Evolutionary conservation across 2,329 filamentous ascomycete genomes (phyloP).

Genomic region (Didymella pinodella): DNA sequence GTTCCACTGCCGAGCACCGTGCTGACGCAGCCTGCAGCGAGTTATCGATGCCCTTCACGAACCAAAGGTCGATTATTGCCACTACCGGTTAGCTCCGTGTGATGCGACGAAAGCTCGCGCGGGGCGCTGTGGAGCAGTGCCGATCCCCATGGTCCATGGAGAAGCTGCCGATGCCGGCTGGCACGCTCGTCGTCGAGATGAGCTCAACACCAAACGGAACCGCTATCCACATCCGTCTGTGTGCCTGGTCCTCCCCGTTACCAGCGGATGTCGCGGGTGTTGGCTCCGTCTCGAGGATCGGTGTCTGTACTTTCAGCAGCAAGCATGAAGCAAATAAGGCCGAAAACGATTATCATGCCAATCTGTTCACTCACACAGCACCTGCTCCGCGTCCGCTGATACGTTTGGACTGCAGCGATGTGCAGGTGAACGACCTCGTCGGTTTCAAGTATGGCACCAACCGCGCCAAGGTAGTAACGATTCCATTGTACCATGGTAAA

Average conservation of each 20-base stretch:
- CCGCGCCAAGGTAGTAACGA: not conserved
- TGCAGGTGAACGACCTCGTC: not conserved
- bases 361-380: not conserved
- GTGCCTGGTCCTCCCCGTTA: not conserved
- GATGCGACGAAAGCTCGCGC: conserved; percentile 2
- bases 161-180: conserved; percentile 3
- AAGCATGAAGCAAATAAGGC: not conserved
- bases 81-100: not conserved
- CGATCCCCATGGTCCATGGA: conserved; percentile 16
- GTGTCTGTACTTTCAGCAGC: not conserved
- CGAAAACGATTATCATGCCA: not conserved
- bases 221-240: not conserved
- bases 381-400: not conserved
- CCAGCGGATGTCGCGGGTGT: not conserved
- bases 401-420: not conserved
- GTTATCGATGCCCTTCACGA: not conserved
- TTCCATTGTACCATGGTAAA: not conserved
- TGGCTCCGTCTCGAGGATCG: not conserved
- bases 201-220: not conserved
- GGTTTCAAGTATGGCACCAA: not conserved
- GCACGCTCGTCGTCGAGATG: not conserved
- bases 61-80: not conserved
- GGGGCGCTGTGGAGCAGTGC: conserved; percentile 11
- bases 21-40: conserved; percentile 8
- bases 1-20: conserved; percentile 1